These are phyloP conservation scores for Leishmania arabica DNA, from an alignment of 208 protist genomes.

Conservation along the genomic window DNA sequence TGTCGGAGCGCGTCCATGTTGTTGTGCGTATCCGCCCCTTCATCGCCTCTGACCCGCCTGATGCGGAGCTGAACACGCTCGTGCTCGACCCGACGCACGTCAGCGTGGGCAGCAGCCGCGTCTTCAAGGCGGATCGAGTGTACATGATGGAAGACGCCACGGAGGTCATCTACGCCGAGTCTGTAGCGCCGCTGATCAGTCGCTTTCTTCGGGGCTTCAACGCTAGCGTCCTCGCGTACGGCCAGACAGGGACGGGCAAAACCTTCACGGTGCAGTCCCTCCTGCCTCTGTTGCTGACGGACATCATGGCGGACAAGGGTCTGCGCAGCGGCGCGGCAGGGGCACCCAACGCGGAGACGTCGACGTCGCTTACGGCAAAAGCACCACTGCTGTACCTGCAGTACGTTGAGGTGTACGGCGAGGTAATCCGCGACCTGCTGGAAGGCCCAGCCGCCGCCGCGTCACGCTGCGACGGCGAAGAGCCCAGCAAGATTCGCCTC, in stretches of 20 bases:
- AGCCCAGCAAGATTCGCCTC: conserved; percentile 27
- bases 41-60: conserved; percentile 43
- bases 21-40: conserved; percentile 87
- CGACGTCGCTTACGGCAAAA: too few species aligned
- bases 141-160: conserved; percentile 71
- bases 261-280: conserved; percentile 92
- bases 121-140: conserved; percentile 91
- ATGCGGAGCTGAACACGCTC: conserved; percentile 44
- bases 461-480: conserved; percentile 9
- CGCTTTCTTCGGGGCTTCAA: conserved; percentile 91
- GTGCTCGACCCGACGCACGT: conserved; percentile 69
- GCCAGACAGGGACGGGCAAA: conserved; percentile 95
- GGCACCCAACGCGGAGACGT: too few species aligned
- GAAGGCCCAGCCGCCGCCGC: conserved; percentile 2
- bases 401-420: conserved; percentile 95
- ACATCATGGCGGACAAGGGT: conserved; percentile 57
- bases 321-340: conserved; percentile 1
- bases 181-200: conserved; percentile 70
- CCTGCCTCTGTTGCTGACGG: conserved; percentile 72
- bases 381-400: conserved; percentile 60
- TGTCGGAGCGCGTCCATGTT: conserved; percentile 78
- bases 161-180: conserved; percentile 70
- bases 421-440: conserved; percentile 91
- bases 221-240: conserved; percentile 93
- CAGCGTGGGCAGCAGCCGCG: conserved; percentile 64